These are phyloP conservation scores for Alloteropsis semialata DNA, from an alignment of 176 grass and related monocot species.

Conservation along the genomic window DNA sequence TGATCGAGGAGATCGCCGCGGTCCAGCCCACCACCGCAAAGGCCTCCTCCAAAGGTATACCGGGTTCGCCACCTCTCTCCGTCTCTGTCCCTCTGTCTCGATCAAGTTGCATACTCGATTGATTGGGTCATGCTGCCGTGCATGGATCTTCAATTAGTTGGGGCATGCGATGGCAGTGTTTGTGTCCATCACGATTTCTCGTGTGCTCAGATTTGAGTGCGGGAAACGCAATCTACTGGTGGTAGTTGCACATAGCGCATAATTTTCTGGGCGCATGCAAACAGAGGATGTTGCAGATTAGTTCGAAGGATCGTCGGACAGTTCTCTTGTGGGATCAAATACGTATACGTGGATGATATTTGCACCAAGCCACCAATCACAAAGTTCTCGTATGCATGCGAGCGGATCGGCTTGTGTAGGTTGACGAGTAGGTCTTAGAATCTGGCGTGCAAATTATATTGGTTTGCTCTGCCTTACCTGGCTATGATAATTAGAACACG, in stretches of 20 bases:
- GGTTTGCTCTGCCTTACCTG: not conserved
- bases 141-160: constrained; percentile 24
- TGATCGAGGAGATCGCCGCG: constrained; percentile 67
- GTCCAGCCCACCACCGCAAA: constrained; percentile 58
- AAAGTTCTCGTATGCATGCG: not conserved
- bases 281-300: constrained; percentile 18
- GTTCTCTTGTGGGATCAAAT: not conserved
- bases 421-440: not conserved
- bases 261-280: constrained; percentile 32
- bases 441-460: not conserved
- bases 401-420: not conserved
- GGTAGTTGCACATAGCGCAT: not conserved
- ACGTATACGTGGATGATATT: not conserved
- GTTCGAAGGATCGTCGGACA: not conserved
- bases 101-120: not conserved
- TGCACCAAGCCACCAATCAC: not conserved
- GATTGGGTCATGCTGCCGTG: constrained; percentile 26
- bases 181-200: constrained; percentile 23
- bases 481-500: constrained; percentile 22
- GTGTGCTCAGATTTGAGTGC: not conserved
- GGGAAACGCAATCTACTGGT: not conserved
- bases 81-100: not conserved
- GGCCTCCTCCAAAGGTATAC: constrained; percentile 78
- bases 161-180: constrained; percentile 13
- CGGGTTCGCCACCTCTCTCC: not conserved